Evolutionary conservation across 2,329 filamentous ascomycete species (phyloP).

Genomic region (Pseudopyricularia cyperi): DNA sequence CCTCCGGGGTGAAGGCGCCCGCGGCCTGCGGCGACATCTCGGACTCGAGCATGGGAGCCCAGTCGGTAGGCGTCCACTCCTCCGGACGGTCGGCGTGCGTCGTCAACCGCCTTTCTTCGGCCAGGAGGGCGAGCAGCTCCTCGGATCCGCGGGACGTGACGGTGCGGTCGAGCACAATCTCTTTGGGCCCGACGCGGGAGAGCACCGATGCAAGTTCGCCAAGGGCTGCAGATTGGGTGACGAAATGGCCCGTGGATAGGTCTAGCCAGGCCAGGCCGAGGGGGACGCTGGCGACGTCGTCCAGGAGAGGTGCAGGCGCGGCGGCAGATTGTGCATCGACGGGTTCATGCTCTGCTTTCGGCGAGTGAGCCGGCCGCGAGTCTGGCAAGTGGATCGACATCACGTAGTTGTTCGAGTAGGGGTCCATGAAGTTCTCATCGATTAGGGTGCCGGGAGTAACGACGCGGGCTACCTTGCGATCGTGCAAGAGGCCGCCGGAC

Average conservation of each 20-base stretch:
- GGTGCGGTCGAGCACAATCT: slow-evolving; percentile 65
- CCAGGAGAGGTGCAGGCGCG: background rate
- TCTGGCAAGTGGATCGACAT: slow-evolving; percentile 56
- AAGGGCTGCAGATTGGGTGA: slow-evolving; percentile 63
- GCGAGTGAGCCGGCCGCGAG: slow-evolving; percentile 11
- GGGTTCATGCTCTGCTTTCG: slow-evolving; percentile 1
- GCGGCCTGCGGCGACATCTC: slow-evolving; percentile 42
- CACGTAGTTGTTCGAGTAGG: slow-evolving; percentile 85
- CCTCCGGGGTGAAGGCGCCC: slow-evolving; percentile 48
- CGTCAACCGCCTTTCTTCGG: slow-evolving; percentile 62
- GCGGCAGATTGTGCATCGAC: slow-evolving; percentile 5
- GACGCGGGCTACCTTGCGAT: slow-evolving; percentile 72
- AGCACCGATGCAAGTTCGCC: slow-evolving; percentile 65
- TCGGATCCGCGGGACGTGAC: slow-evolving; percentile 27
- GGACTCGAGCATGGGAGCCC: slow-evolving; percentile 66
- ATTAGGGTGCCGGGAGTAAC: slow-evolving; percentile 92
- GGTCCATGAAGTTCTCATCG: slow-evolving; percentile 95
- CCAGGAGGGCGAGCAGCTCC: slow-evolving; percentile 52
- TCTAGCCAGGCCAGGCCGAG: slow-evolving; percentile 89
- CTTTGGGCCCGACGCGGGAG: slow-evolving; percentile 69
- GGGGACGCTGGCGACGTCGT: slow-evolving; percentile 5
- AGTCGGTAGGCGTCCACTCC: slow-evolving; percentile 38
- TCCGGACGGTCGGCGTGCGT: slow-evolving; percentile 36
- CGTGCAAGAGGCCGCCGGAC: slow-evolving; percentile 68
- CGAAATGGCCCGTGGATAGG: slow-evolving; percentile 88